Conservation (phyloP, 305 asterid species). For the Solanum hybrid region DNA sequence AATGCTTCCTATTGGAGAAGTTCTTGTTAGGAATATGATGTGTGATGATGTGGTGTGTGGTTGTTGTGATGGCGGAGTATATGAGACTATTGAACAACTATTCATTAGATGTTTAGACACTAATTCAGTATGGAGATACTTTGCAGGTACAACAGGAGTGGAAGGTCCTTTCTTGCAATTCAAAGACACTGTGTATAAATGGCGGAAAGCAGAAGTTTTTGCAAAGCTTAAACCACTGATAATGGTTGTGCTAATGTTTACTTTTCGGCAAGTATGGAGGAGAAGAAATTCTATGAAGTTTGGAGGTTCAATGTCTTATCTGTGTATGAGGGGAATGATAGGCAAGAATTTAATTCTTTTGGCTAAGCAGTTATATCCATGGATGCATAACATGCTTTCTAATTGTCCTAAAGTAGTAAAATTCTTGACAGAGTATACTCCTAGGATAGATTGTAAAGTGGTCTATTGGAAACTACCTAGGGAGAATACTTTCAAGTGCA, state of each 20-base stretch:
- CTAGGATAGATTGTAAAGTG: background rate
- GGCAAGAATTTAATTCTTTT: too few relatives aligned
- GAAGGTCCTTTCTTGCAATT: background rate
- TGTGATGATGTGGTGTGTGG: background rate
- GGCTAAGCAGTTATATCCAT: background rate
- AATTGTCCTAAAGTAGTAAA: background rate
- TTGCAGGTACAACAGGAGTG: background rate
- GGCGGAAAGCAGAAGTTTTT: background rate
- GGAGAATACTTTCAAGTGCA: background rate
- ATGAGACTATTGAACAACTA: background rate
- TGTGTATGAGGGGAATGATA: background rate
- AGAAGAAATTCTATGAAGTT: background rate
- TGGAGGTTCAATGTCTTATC: background rate
- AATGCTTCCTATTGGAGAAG: background rate
- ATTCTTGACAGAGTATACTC: background rate
- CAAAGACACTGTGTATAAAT: background rate
- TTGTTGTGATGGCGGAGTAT: background rate
- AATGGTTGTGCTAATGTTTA: background rate
- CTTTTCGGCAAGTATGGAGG: background rate
- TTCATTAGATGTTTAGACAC: background rate
- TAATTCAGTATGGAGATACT: background rate
- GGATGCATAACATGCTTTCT: background rate
- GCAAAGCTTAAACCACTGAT: background rate
- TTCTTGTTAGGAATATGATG: background rate
- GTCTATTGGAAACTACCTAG: background rate